These are phyloP conservation scores for Naganishia antarctica DNA, from an alignment of 768 basidiomycete genomes.

Conservation along the genomic window DNA sequence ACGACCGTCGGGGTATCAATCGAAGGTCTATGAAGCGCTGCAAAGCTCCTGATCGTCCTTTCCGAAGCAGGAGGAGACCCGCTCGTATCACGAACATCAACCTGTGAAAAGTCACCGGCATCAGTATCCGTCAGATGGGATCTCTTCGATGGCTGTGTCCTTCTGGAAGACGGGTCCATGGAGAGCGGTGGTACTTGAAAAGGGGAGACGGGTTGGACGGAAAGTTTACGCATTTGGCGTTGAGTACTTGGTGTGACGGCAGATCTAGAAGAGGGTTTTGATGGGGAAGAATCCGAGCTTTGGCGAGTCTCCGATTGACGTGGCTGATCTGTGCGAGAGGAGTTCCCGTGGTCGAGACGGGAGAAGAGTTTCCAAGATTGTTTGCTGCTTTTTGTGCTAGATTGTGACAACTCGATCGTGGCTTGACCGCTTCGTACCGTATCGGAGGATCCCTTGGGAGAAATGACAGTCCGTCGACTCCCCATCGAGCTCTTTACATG, in stretches of 20 bases:
- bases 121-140: too few species aligned
- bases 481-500: constrained; percentile 9
- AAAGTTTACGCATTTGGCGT: constrained; percentile 6
- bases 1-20: neutral
- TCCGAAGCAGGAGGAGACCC: constrained; percentile 13
- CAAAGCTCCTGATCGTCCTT: constrained; percentile 15
- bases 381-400: neutral
- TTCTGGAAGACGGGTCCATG: neutral
- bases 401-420: neutral
- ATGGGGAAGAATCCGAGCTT: neutral
- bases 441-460: neutral
- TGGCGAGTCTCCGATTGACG: neutral
- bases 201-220: constrained; percentile 4
- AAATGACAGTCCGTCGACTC: neutral
- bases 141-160: neutral
- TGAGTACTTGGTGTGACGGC: constrained; percentile 2
- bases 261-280: constrained; percentile 1
- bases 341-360: neutral
- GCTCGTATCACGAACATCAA: too few species aligned
- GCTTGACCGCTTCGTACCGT: constrained; percentile 4
- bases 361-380: neutral
- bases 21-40: constrained; percentile 8
- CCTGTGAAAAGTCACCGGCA: too few species aligned
- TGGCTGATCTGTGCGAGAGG: neutral
- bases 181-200: neutral